Base-by-base conservation (phyloP, 179 eudicot species). In the Drosera spatulata region DNA sequence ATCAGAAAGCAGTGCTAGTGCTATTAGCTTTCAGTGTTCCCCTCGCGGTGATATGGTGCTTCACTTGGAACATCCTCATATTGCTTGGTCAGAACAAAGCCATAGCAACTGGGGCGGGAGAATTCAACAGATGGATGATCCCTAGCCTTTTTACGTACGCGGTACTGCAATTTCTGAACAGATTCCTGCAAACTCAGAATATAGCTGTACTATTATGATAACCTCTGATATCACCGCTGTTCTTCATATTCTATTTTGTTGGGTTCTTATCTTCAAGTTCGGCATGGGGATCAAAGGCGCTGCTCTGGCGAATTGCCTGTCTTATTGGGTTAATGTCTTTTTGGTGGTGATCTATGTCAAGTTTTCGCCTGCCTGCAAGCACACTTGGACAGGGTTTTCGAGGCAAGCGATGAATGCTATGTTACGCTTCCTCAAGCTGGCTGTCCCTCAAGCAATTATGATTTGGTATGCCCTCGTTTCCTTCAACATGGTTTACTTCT, bases 391-490 rank as follows among this genome's bases (percentile, higher is more conserved):
- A 3, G 79, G 79, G 10, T 71, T 78, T 55, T 71, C 77, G 0
- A 5, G 6, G 53, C 74, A 78, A 59, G 77, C 74, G 2, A 45
- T 71, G 42, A 48, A 44, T 15, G 73, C 51, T 63, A 4, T 62
- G 39, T 61, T 62, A 54, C 54, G 55, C 22, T 74, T 78, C 45
- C 57, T 78, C 10, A 69, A 59, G 55, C 61, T 75, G 12, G 82
- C 77, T 3, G n/a, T 72, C 51, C 73, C 77, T 61, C 72, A 79
- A 79, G 72, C 79, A 7, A 33, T 68, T 41, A 78, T 78, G 82
- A 63, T 69, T 41, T 78, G 77, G 82, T 78, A 48, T 40, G 4
- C 39, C 22, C 1, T 56, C 38, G 2, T 60, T 8, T 46, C 45
- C n/a, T 13, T 42, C 10, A 42, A 7, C 14, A 14, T 7, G 46